Evolutionary conservation across 371 early-diverging fungal species (phyloP).

Genomic region (Zopfochytrium polystomum): DNA sequence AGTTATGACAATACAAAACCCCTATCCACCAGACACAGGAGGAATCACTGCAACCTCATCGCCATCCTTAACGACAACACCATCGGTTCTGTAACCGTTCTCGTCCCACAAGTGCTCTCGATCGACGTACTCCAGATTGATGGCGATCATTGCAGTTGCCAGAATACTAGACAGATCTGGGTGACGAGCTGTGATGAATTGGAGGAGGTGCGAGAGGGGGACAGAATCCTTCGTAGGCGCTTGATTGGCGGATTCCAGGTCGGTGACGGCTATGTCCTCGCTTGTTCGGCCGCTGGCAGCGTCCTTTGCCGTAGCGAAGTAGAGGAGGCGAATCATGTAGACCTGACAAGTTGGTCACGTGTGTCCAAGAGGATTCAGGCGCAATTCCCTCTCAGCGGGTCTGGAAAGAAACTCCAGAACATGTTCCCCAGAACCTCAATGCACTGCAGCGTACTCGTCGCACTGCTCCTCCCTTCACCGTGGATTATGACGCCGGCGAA

Average conservation of each 20-base stretch:
- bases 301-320: constrained; percentile 63
- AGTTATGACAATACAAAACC: no score
- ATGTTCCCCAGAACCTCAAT: no score
- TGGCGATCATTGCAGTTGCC: constrained; percentile 57
- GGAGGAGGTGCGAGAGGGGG: constrained; percentile 36
- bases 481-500: no score
- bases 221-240: constrained; percentile 20
- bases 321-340: constrained; percentile 50
- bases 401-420: no score
- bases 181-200: constrained; percentile 40
- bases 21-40: constrained; percentile 71
- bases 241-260: no score
- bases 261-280: constrained; percentile 45
- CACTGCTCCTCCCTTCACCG: no score
- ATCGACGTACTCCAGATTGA: constrained; percentile 68
- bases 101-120: background rate
- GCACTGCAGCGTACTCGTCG: no score
- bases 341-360: no score
- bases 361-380: no score
- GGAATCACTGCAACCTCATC: constrained; percentile 72
- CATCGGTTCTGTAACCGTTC: background rate
- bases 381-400: no score
- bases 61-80: constrained; percentile 42
- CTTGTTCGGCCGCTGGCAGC: constrained; percentile 39
- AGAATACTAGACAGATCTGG: constrained; percentile 41